phyloP scores from a whole-genome alignment of 2,329 filamentous ascomycete genomes.

The Trichoderma lentiforme region DNA sequence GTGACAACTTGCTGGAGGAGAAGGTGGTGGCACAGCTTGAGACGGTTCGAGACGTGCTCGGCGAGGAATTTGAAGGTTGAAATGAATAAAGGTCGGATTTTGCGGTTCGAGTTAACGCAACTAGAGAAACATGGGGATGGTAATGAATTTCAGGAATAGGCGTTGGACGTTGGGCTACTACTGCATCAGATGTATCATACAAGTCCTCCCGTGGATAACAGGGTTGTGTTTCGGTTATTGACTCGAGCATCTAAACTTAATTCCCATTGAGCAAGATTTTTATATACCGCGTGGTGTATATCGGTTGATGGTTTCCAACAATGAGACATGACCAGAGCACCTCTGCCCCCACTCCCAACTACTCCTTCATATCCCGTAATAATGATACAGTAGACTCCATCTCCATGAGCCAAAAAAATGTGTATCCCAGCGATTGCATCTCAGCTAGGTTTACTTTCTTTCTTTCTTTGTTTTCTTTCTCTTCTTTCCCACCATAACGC shows the following conservation, averaged over 20 bases:
- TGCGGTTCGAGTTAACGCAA: constrained; percentile 22
- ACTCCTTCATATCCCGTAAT: not conserved
- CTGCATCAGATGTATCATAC: constrained; percentile 13
- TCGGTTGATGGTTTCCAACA: not conserved
- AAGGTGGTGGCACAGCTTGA: constrained; percentile 69
- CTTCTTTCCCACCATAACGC: not conserved
- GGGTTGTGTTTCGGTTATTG: not conserved
- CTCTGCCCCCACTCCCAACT: not conserved
- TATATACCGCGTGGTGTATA: not conserved
- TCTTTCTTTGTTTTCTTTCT: not conserved
- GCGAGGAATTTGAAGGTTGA: constrained; percentile 46
- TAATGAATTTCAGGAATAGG: constrained; percentile 18
- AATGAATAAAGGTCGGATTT: constrained; percentile 10
- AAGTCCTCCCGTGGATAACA: not conserved
- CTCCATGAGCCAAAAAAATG: not conserved
- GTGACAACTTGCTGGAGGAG: constrained; percentile 68
- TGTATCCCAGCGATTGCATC: not conserved
- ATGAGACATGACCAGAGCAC: not conserved
- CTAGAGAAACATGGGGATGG: constrained; percentile 4
- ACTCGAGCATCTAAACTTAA: constrained; percentile 15
- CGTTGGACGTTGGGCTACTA: constrained; percentile 18
- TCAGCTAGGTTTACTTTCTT: not conserved
- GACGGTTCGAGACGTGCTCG: constrained; percentile 54
- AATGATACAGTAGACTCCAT: constrained; percentile 12
- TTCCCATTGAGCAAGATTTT: constrained; percentile 18